These are phyloP conservation scores for Filobasidium floriforme DNA, from an alignment of 768 basidiomycete genomes.

Conservation along the genomic window DNA sequence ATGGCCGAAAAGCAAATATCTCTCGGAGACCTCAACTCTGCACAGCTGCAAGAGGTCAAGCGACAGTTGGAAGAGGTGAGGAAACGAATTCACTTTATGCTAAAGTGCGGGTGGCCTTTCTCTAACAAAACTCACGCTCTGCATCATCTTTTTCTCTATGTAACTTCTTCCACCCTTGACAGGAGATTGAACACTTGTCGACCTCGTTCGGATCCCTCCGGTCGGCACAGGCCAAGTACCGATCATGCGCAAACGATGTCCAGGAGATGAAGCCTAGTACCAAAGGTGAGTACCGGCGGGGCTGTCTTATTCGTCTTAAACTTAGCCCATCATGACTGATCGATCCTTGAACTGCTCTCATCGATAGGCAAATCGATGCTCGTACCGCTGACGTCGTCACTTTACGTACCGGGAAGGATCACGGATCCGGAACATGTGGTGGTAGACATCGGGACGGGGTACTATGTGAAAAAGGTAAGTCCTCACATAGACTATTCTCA, in stretches of 20 bases:
- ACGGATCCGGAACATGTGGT: conserved; percentile 76
- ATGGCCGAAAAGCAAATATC: conserved; percentile 61
- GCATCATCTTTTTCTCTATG: not conserved
- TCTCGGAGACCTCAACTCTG: conserved; percentile 71
- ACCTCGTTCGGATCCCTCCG: conserved; percentile 87
- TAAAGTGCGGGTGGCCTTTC: conserved; percentile 6
- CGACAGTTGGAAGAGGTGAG: conserved; percentile 84
- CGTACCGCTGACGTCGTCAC: conserved; percentile 85
- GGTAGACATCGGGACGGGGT: conserved; percentile 92
- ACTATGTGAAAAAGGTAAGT: conserved; percentile 85
- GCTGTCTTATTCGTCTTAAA: not conserved
- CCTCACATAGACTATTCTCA: not conserved
- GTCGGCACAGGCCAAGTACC: conserved; percentile 87
- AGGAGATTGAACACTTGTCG: conserved; percentile 90
- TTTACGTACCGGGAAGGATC: conserved; percentile 90
- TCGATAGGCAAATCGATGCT: conserved; percentile 79
- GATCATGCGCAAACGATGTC: conserved; percentile 72
- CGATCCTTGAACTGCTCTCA: not conserved
- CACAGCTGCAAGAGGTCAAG: conserved; percentile 80
- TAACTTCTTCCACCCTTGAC: conserved; percentile 8
- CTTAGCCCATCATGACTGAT: not conserved
- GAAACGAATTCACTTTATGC: not conserved
- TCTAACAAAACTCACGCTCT: too few species aligned
- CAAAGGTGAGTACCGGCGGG: conserved; percentile 35
- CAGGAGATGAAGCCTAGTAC: conserved; percentile 65